Percentiles rank a stretch among this genome's conserved stretches.
Evolutionary conservation across 2,329 filamentous ascomycete species (phyloP).

Genomic region (Ophiostoma pallidulum): DNA sequence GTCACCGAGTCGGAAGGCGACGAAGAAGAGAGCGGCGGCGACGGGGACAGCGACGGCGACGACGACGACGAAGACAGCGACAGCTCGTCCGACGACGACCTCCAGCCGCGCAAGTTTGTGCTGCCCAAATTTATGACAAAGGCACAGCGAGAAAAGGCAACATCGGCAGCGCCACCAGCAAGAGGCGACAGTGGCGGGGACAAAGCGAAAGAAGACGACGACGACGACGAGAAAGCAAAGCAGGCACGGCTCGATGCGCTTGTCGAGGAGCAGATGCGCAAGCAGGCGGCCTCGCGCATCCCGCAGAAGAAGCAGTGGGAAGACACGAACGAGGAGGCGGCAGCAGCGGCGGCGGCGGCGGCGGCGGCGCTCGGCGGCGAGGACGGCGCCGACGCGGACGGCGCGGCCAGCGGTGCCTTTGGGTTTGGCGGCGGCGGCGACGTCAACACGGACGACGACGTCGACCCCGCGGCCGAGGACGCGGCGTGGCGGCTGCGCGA

Average conservation of each 20-base stretch:
- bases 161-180: conserved; percentile 17
- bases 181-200: conserved; percentile 13
- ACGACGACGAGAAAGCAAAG: conserved; percentile 27
- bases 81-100: conserved; percentile 42
- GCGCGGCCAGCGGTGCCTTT: neutral
- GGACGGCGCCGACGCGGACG: conserved; percentile 60
- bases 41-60: conserved; percentile 25
- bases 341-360: conserved; percentile 41
- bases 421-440: conserved; percentile 54
- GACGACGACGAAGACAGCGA: conserved; percentile 30
- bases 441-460: conserved; percentile 79
- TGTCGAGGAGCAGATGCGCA: conserved; percentile 80
- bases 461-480: conserved; percentile 79
- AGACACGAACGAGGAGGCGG: conserved; percentile 47
- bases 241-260: conserved; percentile 62
- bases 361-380: conserved; percentile 53
- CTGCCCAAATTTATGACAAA: conserved; percentile 56
- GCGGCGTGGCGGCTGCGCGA: conserved; percentile 93
- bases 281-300: conserved; percentile 60
- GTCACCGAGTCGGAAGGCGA: conserved; percentile 46
- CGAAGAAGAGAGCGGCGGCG: conserved; percentile 25
- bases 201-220: conserved; percentile 1
- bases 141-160: conserved; percentile 35
- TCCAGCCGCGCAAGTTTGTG: conserved; percentile 51
- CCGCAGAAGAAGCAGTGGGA: conserved; percentile 83